These are phyloP conservation scores for Amanita pseudoporphyria DNA, from an alignment of 768 basidiomycete species.

Conservation along the genomic window DNA sequence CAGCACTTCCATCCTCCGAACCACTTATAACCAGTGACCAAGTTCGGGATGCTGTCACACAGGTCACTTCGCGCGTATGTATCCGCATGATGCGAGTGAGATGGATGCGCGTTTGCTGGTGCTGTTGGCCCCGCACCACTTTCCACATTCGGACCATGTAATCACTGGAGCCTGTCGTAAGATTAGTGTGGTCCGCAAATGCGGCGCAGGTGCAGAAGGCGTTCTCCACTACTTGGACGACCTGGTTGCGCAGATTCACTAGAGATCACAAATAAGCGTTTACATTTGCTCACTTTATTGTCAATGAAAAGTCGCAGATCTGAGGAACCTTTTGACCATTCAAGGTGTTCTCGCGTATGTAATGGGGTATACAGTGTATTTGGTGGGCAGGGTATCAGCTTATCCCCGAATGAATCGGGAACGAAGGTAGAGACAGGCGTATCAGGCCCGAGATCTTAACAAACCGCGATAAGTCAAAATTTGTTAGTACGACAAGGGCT, in stretches of 20 bases:
- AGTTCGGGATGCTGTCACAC: constrained; percentile 61
- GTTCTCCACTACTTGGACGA: constrained; percentile 71
- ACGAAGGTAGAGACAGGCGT: constrained; percentile 41
- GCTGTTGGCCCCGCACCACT: constrained; percentile 30
- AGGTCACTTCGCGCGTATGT: constrained; percentile 60
- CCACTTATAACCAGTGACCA: constrained; percentile 85
- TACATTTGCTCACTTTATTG: constrained; percentile 36
- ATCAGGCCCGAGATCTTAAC: constrained; percentile 37
- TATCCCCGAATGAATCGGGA: constrained; percentile 49
- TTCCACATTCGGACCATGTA: constrained; percentile 83
- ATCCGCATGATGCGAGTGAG: constrained; percentile 74
- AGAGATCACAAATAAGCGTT: not conserved
- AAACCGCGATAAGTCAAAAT: not conserved
- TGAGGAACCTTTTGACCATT: constrained; percentile 49
- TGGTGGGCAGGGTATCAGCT: constrained; percentile 50
- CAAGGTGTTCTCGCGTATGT: constrained; percentile 57
- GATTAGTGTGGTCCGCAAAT: constrained; percentile 63
- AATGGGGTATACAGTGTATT: constrained; percentile 49
- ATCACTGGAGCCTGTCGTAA: constrained; percentile 77
- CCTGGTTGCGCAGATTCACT: constrained; percentile 23
- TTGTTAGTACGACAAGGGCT: not conserved
- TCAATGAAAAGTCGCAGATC: constrained; percentile 58
- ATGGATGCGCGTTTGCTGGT: constrained; percentile 16
- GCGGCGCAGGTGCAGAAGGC: constrained; percentile 62
- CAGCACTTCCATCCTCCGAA: constrained; percentile 77